Conservation (phyloP, 2,329 filamentous ascomycete species). For the Geosmithia morbida region DNA sequence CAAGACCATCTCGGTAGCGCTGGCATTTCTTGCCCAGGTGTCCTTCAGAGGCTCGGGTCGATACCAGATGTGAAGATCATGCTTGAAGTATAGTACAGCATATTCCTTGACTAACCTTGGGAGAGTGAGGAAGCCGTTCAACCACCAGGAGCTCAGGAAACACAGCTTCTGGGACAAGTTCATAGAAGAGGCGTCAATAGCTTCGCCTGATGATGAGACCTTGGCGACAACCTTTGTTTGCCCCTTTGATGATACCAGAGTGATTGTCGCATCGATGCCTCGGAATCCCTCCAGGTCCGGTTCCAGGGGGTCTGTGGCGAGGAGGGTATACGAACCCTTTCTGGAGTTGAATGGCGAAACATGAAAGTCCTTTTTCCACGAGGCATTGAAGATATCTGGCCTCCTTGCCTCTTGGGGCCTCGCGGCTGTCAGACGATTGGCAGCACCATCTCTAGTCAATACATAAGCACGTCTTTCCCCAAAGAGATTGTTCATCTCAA, state of each 20-base stretch:
- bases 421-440: slow-evolving; percentile 4
- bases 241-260: slow-evolving; percentile 42
- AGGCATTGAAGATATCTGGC: slow-evolving; percentile 24
- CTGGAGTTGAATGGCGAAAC: slow-evolving; percentile 61
- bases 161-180: slow-evolving; percentile 21
- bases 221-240: slow-evolving; percentile 47
- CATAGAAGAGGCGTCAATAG: slow-evolving; percentile 34
- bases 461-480: slow-evolving; percentile 43
- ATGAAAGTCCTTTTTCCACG: slow-evolving; percentile 60
- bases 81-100: slow-evolving; percentile 36
- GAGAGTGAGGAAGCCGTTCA: slow-evolving; percentile 52
- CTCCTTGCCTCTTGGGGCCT: not conserved
- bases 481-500: slow-evolving; percentile 69
- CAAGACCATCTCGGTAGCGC: slow-evolving; percentile 28
- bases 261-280: slow-evolving; percentile 44
- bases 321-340: slow-evolving; percentile 37
- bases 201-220: slow-evolving; percentile 35
- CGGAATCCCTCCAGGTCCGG: slow-evolving; percentile 20
- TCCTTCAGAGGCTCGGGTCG: slow-evolving; percentile 45
- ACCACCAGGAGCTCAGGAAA: slow-evolving; percentile 47
- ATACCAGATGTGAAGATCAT: slow-evolving; percentile 48
- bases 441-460: slow-evolving; percentile 11
- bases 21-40: slow-evolving; percentile 39
- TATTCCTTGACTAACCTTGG: slow-evolving; percentile 52
- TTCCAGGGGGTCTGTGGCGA: slow-evolving; percentile 28